Conservation (phyloP, 2,329 filamentous ascomycete species). For the Rhynchosporium agropyri region DNA sequence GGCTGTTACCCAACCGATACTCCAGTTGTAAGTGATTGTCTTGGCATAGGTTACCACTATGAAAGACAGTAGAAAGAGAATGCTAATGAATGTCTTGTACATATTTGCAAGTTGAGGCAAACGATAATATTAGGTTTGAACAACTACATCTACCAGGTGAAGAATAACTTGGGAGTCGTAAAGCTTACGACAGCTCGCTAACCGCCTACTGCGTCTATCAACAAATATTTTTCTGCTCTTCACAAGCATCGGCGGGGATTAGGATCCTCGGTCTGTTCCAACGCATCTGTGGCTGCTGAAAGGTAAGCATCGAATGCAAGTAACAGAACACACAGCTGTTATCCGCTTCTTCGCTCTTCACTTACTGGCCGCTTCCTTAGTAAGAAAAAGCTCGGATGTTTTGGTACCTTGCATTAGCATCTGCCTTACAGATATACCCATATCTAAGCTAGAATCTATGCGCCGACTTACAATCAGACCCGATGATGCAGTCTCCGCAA, state of each 20-base stretch:
- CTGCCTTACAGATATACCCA: slow-evolving; percentile 11
- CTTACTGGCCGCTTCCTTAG: too few relatives aligned
- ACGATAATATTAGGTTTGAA: slow-evolving; percentile 11
- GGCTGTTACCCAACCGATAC: slow-evolving; percentile 47
- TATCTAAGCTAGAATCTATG: slow-evolving; percentile 1
- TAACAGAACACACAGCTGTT: neutral
- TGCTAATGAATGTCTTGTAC: slow-evolving; percentile 15
- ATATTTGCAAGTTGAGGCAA: slow-evolving; percentile 15
- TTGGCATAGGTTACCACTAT: neutral
- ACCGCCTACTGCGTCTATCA: neutral
- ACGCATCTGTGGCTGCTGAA: slow-evolving; percentile 13
- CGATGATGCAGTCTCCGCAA: neutral
- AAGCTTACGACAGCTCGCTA: slow-evolving; percentile 12
- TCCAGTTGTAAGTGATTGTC: slow-evolving; percentile 41
- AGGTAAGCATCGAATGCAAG: slow-evolving; percentile 8
- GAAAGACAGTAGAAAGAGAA: slow-evolving; percentile 11
- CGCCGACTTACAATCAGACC: neutral
- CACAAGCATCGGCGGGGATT: neutral
- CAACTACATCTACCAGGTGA: neutral
- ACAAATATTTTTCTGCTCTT: neutral
- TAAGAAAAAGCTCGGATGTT: neutral
- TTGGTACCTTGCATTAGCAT: slow-evolving; percentile 15
- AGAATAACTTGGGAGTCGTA: neutral
- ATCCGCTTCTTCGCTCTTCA: neutral
- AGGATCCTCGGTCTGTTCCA: slow-evolving; percentile 5